Conservation (phyloP, 2,329 filamentous ascomycete genomes). For the Fusarium musae region DNA sequence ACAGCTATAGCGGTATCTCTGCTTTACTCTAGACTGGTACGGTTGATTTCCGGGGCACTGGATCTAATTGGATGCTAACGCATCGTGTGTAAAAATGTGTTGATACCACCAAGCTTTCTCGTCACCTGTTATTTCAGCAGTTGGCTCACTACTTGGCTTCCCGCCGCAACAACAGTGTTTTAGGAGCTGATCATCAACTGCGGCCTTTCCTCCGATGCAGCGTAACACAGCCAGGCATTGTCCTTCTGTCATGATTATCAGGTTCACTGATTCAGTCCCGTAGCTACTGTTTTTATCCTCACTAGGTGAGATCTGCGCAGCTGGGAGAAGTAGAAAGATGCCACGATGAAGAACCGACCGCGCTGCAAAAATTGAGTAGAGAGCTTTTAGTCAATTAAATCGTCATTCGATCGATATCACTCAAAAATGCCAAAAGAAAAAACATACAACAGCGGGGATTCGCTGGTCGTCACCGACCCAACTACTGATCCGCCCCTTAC, state of each 20-base stretch:
- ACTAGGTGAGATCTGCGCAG: slow-evolving; percentile 40
- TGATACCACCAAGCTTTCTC: slow-evolving; percentile 9
- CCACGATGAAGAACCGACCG: rapidly evolving
- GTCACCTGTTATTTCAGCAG: slow-evolving; percentile 50
- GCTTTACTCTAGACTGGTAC: no score
- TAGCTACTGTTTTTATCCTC: slow-evolving; percentile 35
- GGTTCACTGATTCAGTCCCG: slow-evolving; percentile 54
- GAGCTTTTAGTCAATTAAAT: rapidly evolving
- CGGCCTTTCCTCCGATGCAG: slow-evolving; percentile 51
- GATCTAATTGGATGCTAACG: neutral
- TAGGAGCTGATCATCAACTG: slow-evolving; percentile 54
- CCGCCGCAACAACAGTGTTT: slow-evolving; percentile 53
- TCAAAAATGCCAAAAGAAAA: neutral
- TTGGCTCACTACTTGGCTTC: slow-evolving; percentile 51
- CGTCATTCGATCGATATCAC: rapidly evolving
- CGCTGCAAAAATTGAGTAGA: neutral
- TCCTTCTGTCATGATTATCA: slow-evolving; percentile 49
- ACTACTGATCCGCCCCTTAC: slow-evolving; percentile 6
- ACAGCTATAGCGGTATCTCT: no score
- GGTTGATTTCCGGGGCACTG: no score
- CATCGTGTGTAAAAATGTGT: neutral
- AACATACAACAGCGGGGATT: slow-evolving; percentile 10
- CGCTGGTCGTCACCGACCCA: slow-evolving; percentile 12
- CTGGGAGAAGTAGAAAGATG: neutral
- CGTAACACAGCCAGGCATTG: slow-evolving; percentile 37